phyloP scores from a whole-genome alignment of 192 early-diverging fungal species.

The Entomortierella beljakovae region DNA sequence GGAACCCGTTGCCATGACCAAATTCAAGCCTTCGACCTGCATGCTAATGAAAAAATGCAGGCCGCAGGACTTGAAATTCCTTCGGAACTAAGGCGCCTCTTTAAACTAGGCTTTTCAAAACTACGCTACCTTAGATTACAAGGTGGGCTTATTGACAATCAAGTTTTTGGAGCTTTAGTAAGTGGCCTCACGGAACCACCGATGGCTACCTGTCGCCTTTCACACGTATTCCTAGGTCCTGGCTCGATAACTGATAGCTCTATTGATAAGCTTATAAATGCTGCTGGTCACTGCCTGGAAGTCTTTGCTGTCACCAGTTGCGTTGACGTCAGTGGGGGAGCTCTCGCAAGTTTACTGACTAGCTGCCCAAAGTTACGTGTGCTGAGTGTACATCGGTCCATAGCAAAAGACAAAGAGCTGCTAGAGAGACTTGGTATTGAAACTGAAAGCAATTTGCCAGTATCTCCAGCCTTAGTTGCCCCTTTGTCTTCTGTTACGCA shows the following conservation, averaged over 20 bases:
- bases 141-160: constrained; percentile 47
- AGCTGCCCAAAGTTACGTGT: constrained; percentile 41
- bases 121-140: constrained; percentile 30
- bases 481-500: not conserved
- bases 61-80: constrained; percentile 8
- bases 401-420: constrained; percentile 35
- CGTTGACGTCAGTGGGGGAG: constrained; percentile 45
- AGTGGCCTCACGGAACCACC: constrained; percentile 10
- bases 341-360: constrained; percentile 36
- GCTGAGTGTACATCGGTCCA: constrained; percentile 25
- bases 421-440: constrained; percentile 32
- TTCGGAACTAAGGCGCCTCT: constrained; percentile 28
- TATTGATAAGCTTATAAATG: constrained; percentile 37
- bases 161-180: constrained; percentile 28
- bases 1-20: constrained; percentile 12
- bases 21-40: constrained; percentile 24
- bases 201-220: constrained; percentile 14
- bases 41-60: constrained; percentile 50
- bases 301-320: constrained; percentile 45
- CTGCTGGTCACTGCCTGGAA: constrained; percentile 25
- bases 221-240: constrained; percentile 44
- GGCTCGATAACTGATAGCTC: constrained; percentile 48
- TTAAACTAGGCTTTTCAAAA: constrained; percentile 20
- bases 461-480: no score
- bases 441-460: not conserved